Percentiles rank a stretch among this genome's conserved stretches.
Conservation (phyloP, 176 grass and related monocot species). For the Ampelocalamus luodianensis region DNA sequence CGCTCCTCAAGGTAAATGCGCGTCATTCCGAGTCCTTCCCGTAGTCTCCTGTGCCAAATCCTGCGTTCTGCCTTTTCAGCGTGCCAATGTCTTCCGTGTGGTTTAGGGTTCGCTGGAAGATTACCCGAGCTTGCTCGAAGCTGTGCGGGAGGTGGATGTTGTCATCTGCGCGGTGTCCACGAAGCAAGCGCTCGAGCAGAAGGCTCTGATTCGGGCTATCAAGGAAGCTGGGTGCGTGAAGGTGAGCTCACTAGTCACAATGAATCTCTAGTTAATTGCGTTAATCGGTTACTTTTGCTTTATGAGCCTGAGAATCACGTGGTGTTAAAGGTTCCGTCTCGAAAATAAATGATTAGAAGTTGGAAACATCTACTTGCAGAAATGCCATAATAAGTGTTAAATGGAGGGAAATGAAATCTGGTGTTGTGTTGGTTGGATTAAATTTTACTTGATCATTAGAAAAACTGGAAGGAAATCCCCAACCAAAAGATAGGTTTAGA, state of each 20-base stretch:
- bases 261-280: neutral
- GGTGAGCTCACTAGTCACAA: constrained; percentile 40
- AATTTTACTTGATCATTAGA: neutral
- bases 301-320: neutral
- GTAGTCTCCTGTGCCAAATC: neutral
- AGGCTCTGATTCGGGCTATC: constrained; percentile 71
- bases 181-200: constrained; percentile 72
- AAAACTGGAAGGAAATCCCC: neutral
- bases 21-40: neutral
- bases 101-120: constrained; percentile 76
- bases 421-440: neutral
- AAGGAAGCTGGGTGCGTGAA: constrained; percentile 89
- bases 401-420: constrained; percentile 7
- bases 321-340: neutral
- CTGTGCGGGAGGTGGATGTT: constrained; percentile 74
- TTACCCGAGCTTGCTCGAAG: constrained; percentile 66
- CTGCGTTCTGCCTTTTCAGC: neutral
- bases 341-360: neutral
- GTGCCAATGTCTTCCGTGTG: neutral
- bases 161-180: constrained; percentile 85
- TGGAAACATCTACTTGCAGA: neutral
- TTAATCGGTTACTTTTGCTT: neutral
- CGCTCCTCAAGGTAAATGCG: constrained; percentile 60
- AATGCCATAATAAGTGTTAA: neutral
- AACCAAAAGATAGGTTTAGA: neutral